These are phyloP conservation scores for Aspergillus brunneoviolaceus DNA, from an alignment of 2,329 filamentous ascomycete species.

Conservation along the genomic window DNA sequence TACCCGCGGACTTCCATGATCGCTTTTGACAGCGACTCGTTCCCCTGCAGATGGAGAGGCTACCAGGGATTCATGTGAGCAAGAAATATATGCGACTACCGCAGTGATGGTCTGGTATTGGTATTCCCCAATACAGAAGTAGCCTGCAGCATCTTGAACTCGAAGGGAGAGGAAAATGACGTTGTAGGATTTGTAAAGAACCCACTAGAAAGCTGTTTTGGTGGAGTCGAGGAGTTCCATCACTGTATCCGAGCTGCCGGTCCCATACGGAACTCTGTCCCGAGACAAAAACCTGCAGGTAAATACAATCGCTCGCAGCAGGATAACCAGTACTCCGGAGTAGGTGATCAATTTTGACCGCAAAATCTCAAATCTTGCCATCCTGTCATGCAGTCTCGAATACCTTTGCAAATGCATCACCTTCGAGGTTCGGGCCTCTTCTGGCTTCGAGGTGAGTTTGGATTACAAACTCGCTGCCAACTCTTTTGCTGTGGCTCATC, in stretches of 20 bases:
- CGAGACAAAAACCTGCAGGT: neutral
- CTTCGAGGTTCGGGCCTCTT: neutral
- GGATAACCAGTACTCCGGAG: neutral
- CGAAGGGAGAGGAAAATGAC: neutral
- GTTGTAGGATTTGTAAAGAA: conserved; percentile 4
- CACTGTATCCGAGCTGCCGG: conserved; percentile 3
- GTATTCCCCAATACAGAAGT: neutral
- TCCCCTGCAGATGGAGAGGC: neutral
- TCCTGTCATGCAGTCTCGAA: neutral
- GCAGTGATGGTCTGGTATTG: neutral
- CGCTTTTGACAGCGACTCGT: conserved; percentile 1
- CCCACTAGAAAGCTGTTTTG: conserved; percentile 2
- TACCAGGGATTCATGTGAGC: neutral
- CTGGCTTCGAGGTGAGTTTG: neutral
- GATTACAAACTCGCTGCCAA: neutral
- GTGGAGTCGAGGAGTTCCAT: conserved; percentile 3
- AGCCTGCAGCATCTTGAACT: neutral
- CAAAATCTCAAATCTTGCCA: neutral
- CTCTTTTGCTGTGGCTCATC: neutral
- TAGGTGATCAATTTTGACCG: neutral
- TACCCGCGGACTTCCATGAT: neutral
- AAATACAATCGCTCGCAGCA: neutral
- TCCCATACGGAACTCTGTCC: conserved; percentile 1
- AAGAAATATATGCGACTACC: neutral
- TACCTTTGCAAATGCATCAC: neutral